These are phyloP conservation scores for Fraxinus greggii DNA, from an alignment of 305 asterid genomes.

Conservation along the genomic window DNA sequence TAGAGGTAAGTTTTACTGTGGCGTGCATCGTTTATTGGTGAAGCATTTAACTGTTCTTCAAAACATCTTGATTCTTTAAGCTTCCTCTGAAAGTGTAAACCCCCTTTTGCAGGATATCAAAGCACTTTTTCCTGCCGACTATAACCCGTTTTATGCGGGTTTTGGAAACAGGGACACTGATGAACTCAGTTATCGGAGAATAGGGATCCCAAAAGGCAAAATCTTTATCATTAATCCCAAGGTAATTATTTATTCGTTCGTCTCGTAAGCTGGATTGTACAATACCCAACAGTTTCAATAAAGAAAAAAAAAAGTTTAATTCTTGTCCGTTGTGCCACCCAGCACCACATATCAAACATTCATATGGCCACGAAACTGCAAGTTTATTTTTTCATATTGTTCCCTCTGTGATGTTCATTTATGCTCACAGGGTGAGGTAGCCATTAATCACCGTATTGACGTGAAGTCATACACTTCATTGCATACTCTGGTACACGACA, in stretches of 20 bases:
- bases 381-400: neutral
- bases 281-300: neutral
- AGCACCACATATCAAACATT: neutral
- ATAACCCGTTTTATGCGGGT: constrained; percentile 96
- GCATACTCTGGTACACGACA: constrained; percentile 89
- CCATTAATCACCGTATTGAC: constrained; percentile 79
- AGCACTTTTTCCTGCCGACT: constrained; percentile 91
- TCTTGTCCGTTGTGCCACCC: neutral
- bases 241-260: constrained; percentile 36
- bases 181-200: constrained; percentile 96
- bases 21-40: neutral
- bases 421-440: constrained; percentile 88
- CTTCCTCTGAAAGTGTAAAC: neutral
- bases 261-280: neutral
- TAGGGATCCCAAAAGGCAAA: constrained; percentile 98
- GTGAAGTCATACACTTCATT: constrained; percentile 91
- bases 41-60: neutral
- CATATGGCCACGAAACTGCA: neutral
- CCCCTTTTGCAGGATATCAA: constrained; percentile 75
- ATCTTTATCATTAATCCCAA: constrained; percentile 96
- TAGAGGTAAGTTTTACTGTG: constrained; percentile 58
- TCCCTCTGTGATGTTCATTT: neutral
- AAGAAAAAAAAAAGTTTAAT: too few species aligned
- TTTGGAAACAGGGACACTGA: constrained; percentile 98
- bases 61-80: neutral